These are phyloP conservation scores for Phytopythium litorale DNA, from an alignment of 352 stramenopile species.

Conservation along the genomic window DNA sequence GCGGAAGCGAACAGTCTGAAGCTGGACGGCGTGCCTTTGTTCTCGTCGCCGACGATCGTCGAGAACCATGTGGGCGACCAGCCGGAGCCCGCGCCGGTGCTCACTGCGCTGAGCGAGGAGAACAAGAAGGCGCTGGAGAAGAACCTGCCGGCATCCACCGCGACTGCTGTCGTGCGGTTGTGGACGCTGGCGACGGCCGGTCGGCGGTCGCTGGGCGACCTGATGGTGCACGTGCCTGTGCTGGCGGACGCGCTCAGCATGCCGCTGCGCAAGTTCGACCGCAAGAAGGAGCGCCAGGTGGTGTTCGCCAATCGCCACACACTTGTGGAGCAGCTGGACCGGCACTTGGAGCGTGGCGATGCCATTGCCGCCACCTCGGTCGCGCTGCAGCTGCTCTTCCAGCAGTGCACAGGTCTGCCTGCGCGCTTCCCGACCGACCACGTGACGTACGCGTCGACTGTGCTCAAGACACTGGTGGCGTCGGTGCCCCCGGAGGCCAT, in stretches of 20 bases:
- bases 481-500: constrained; percentile 31
- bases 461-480: constrained; percentile 39
- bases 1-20: constrained; percentile 58
- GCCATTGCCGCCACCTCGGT: constrained; percentile 13
- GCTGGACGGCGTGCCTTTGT: constrained; percentile 39
- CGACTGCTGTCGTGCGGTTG: constrained; percentile 47
- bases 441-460: constrained; percentile 27
- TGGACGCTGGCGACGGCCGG: constrained; percentile 69
- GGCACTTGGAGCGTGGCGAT: constrained; percentile 6
- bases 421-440: constrained; percentile 37
- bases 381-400: constrained; percentile 63
- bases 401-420: constrained; percentile 55
- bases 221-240: constrained; percentile 51
- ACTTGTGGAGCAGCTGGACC: constrained; percentile 40
- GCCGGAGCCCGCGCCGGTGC: neutral
- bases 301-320: constrained; percentile 60
- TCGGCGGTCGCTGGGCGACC: constrained; percentile 54
- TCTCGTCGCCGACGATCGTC: constrained; percentile 15
- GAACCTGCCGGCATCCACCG: constrained; percentile 40
- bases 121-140: constrained; percentile 71
- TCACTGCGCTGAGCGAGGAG: constrained; percentile 43
- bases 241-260: constrained; percentile 65
- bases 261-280: constrained; percentile 72
- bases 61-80: constrained; percentile 3
- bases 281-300: constrained; percentile 78